These are phyloP conservation scores for Tilletiaria anomala DNA, from an alignment of 1,284 basidiomycete genomes.

Conservation along the genomic window DNA sequence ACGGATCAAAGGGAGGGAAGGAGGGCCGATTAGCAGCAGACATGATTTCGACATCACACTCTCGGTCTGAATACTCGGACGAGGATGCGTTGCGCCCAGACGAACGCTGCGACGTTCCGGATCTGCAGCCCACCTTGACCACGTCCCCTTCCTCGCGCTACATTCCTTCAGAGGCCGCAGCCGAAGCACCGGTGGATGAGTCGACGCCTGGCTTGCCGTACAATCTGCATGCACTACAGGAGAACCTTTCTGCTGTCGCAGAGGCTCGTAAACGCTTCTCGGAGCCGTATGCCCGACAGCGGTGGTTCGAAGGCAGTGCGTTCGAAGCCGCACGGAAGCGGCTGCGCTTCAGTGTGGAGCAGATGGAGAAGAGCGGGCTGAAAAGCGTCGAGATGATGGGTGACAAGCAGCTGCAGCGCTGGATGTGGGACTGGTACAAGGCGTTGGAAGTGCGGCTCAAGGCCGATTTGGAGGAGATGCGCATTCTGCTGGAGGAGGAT, in stretches of 20 bases:
- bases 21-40: neutral
- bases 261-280: slow-evolving; percentile 16
- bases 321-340: slow-evolving; percentile 31
- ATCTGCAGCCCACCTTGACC: slow-evolving; percentile 19
- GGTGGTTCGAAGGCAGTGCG: slow-evolving; percentile 34
- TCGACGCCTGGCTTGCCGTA: slow-evolving; percentile 18
- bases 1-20: too few species aligned
- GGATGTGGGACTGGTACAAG: slow-evolving; percentile 39
- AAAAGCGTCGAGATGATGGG: neutral
- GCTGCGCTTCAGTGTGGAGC: slow-evolving; percentile 19
- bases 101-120: too few species aligned
- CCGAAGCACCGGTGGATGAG: slow-evolving; percentile 8
- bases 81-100: too few species aligned
- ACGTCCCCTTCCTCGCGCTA: slow-evolving; percentile 6
- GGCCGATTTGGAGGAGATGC: slow-evolving; percentile 15
- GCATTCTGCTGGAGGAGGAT: too few species aligned
- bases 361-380: slow-evolving; percentile 26
- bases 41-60: neutral
- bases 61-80: neutral
- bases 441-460: slow-evolving; percentile 17
- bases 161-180: slow-evolving; percentile 1
- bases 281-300: slow-evolving; percentile 34
- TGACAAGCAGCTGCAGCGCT: slow-evolving; percentile 21
- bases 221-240: slow-evolving; percentile 25
- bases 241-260: slow-evolving; percentile 27